phyloP scores from a whole-genome alignment of 345 rosid species.

The Salix viminalis region DNA sequence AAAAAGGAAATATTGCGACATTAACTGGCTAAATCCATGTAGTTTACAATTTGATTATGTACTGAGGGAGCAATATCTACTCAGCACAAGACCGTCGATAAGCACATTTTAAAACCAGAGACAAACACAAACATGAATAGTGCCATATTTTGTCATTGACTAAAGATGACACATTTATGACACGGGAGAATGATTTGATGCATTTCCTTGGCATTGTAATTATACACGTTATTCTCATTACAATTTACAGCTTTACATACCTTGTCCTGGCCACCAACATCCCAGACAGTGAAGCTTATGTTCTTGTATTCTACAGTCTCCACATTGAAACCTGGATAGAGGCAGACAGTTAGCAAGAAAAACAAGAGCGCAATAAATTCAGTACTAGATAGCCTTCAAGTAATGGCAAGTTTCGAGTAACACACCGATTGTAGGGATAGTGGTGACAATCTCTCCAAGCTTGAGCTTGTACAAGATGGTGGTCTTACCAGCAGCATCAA shows the following conservation, averaged over 20 bases:
- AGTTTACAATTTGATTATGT: conserved; percentile 10
- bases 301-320: conserved; percentile 23
- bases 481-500: conserved; percentile 21
- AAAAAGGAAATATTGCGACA: conserved; percentile 13
- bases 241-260: not conserved
- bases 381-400: not conserved
- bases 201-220: not conserved
- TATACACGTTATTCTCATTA: not conserved
- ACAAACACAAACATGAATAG: not conserved
- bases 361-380: not conserved
- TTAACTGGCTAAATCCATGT: not conserved
- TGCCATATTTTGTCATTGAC: not conserved
- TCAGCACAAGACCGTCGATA: conserved; percentile 16
- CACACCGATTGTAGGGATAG: conserved; percentile 20
- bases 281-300: conserved; percentile 22
- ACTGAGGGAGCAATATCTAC: not conserved
- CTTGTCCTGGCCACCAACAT: conserved; percentile 25
- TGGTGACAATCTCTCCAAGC: conserved; percentile 23
- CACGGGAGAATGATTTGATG: not conserved
- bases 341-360: not conserved
- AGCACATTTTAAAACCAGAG: not conserved
- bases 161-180: not conserved
- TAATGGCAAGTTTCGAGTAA: not conserved
- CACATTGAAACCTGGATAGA: conserved; percentile 16
- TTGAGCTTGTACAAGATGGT: conserved; percentile 21